Base-by-base conservation (phyloP, 2,329 filamentous ascomycete species). In the Leptographium wingfieldii region DNA sequence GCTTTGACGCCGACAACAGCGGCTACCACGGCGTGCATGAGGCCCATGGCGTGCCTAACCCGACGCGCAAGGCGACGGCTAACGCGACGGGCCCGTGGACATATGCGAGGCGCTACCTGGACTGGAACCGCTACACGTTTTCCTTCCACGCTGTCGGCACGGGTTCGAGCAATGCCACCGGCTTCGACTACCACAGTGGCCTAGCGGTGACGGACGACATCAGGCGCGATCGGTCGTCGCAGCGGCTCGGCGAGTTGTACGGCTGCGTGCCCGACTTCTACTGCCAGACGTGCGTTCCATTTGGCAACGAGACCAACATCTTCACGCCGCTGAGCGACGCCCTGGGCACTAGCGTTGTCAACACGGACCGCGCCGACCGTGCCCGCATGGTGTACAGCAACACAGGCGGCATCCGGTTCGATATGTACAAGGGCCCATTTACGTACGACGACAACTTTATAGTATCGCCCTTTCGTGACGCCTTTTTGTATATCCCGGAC, bases 81-180 rank as follows among this genome's bases (percentile, higher is more conserved):
- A 72, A 69, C 57, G 70, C 71, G 11, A 72, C 69, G 1, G 69
- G 76, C 7, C 72, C 72, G 51, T 73, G 72, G 60, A 65, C 70
- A 10, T 85, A 80, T 66, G 78, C 80, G 3, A 79, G 84, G 9
- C 77, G 84, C 29, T 87, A 86, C 66, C 74, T 88, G 11, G 85
- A 88, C 70, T 87, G 83, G 80, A 87, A 87, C 68, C 77, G 82
- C 5, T 72, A 77, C n/a, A 84, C 82, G 0, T 86, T 87, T 65
- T 76, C 79, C 61, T 86, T 83, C 66, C 84, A 87, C 67, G 77
- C 82, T 3, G 69, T 73, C n/a, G 76, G 74, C 11, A 61, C 73
- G 19, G 76, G 74, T 14, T 61, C 54, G 57, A 64, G 60, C 27
- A 62, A 59, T 40, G 60, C 59, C 14, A 53, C 61, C 11, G 31